These are phyloP conservation scores for Diplotaxis tenuifolia DNA, from an alignment of 345 rosid genomes.

Conservation along the genomic window DNA sequence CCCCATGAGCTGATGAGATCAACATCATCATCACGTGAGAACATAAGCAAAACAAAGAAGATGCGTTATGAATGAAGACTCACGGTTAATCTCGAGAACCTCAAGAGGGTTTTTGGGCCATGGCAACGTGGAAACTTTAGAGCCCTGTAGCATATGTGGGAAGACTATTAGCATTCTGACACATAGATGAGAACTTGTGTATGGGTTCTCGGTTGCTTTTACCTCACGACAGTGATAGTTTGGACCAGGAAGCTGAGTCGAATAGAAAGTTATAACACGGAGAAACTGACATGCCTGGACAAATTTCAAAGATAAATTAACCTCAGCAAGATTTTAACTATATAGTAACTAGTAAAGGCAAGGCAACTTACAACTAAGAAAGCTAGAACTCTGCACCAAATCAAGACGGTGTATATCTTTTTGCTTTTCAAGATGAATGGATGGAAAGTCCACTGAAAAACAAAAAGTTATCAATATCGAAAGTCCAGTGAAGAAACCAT, in stretches of 20 bases:
- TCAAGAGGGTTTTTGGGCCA: slow-evolving; percentile 66
- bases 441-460: slow-evolving; percentile 94
- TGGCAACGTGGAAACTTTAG: slow-evolving; percentile 79
- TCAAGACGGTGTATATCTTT: slow-evolving; percentile 88
- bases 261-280: slow-evolving; percentile 83
- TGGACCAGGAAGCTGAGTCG: slow-evolving; percentile 99
- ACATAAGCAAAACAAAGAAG: neutral
- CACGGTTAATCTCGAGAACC: slow-evolving; percentile 76
- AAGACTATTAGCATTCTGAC: neutral
- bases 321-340: neutral
- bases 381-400: slow-evolving; percentile 98
- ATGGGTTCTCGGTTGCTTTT: slow-evolving; percentile 15
- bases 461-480: slow-evolving; percentile 8
- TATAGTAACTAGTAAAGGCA: neutral
- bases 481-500: neutral
- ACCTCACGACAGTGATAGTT: slow-evolving; percentile 98
- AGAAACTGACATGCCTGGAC: slow-evolving; percentile 83
- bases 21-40: slow-evolving; percentile 28
- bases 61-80: slow-evolving; percentile 21
- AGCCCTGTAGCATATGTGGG: slow-evolving; percentile 52
- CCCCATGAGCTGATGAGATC: slow-evolving; percentile 77
- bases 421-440: slow-evolving; percentile 93
- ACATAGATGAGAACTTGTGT: neutral
- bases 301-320: neutral
- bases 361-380: slow-evolving; percentile 85